Conservation (phyloP, 768 basidiomycete genomes). For the Lactarius deliciosus region DNA sequence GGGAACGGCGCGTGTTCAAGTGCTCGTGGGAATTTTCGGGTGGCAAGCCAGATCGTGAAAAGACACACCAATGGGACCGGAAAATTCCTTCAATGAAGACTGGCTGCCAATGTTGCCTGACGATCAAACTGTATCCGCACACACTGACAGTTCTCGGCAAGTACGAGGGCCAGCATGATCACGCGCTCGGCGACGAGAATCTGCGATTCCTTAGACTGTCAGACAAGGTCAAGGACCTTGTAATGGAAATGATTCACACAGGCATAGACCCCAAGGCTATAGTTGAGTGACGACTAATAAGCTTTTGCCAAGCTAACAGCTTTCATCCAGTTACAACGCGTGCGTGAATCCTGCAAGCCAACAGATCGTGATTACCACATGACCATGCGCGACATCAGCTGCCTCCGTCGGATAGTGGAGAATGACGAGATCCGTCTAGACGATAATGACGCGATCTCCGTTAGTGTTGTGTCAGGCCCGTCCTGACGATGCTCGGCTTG, state of each 20-base stretch:
- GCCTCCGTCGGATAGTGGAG: neutral
- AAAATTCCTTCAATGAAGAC: neutral
- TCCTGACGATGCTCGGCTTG: too few relatives aligned
- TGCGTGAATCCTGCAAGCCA: too few relatives aligned
- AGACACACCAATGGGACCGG: neutral
- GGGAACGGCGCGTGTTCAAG: constrained; percentile 12
- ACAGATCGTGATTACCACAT: too few relatives aligned
- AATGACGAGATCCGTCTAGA: neutral
- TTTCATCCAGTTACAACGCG: too few relatives aligned
- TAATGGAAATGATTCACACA: neutral
- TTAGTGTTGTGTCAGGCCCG: too few relatives aligned
- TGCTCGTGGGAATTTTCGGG: neutral
- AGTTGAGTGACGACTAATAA: neutral
- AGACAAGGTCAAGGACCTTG: neutral
- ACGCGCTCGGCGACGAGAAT: neutral
- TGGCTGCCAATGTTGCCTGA: neutral
- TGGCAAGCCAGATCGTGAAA: neutral
- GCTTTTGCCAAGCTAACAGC: too few relatives aligned
- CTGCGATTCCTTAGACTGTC: neutral
- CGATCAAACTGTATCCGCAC: neutral
- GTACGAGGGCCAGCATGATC: constrained; percentile 1
- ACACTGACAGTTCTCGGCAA: neutral
- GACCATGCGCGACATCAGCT: neutral
- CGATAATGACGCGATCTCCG: neutral
- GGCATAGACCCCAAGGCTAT: neutral